A percentile compares a stretch with the other conserved stretches of the same genome.
Evolutionary conservation across 495 filamentous ascomycete species (phyloP).

Genomic region (Cetradonia linearis): DNA sequence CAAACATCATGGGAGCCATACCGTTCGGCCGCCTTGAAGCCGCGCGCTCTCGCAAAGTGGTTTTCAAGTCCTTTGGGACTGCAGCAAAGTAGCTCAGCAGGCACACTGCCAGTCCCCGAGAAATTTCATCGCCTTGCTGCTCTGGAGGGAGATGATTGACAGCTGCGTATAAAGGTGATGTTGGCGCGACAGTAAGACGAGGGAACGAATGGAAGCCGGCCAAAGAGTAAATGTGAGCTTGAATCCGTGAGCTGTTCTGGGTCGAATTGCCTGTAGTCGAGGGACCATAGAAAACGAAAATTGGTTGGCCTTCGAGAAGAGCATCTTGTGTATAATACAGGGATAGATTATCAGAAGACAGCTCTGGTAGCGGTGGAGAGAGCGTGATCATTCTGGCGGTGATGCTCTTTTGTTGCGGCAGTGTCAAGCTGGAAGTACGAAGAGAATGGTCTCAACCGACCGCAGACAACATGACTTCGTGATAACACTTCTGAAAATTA

Average conservation of each 20-base stretch:
- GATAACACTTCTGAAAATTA: not conserved
- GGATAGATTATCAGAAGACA: slow-evolving; percentile 15
- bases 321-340: slow-evolving; percentile 22
- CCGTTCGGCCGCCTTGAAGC: slow-evolving; percentile 20
- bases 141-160: slow-evolving; percentile 87
- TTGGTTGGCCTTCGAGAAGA: slow-evolving; percentile 30
- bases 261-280: slow-evolving; percentile 76
- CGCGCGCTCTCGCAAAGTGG: slow-evolving; percentile 35
- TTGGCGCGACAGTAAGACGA: slow-evolving; percentile 83
- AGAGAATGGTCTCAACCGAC: not conserved
- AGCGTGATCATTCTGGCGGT: slow-evolving; percentile 17
- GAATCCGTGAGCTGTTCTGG: slow-evolving; percentile 79
- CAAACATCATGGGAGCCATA: slow-evolving; percentile 57
- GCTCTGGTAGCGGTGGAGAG: slow-evolving; percentile 15
- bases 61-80: slow-evolving; percentile 65
- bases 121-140: slow-evolving; percentile 85
- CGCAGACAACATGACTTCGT: not conserved
- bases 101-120: slow-evolving; percentile 79
- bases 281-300: slow-evolving; percentile 77
- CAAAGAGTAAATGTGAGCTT: slow-evolving; percentile 80
- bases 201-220: slow-evolving; percentile 81
- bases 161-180: slow-evolving; percentile 86
- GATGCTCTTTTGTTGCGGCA: not conserved
- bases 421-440: too few relatives aligned
- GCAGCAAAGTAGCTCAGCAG: slow-evolving; percentile 89